Base-by-base conservation (phyloP, 2,329 filamentous ascomycete species). In the Curvularia spicifera region DNA sequence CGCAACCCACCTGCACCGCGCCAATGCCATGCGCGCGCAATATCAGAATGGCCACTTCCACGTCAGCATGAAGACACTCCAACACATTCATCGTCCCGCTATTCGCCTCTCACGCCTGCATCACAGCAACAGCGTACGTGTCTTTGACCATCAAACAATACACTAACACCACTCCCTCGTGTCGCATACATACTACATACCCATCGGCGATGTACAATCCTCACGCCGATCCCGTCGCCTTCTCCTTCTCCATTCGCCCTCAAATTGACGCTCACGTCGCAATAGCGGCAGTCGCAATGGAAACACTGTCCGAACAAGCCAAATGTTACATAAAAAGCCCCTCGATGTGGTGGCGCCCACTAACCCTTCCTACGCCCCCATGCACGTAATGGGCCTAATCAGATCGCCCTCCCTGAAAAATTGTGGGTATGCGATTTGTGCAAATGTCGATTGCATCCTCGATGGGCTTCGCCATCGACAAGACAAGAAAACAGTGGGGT, bases 341-440 rank as follows among this genome's bases (percentile, higher is more conserved):
- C 24, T 55, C 56, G 6, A 31, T 18, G 1, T 20, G 56, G 53
- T 58, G 56, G 31, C 56, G 18, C 45, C 45, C 56, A 46, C 44
- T 46, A 46, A 46, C 45, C 40, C 53, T 51, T 40, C 39, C 40
- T 26, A 39, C 29, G 44, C 15, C 26, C 24, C 2, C 33, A 52
- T 52, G 40, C 50, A 45, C 28, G 50, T 29, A 45, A 45, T 43
- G 35, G 44, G 44, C 31, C 35, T 22, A 29, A 42, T 54, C 37
- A 45, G 45, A 29, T 31, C 50, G 13, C 55, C 28, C 20, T 10
- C 43, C 28, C 53, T 51, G n/a, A 39, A 40, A 39, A 44, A 44
- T 52, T 53, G 55, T 53, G 55, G 50, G 50, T 26, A 57, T 57
- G 50, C 43, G 37, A 31, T 31, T 53, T 53, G 22, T 22, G 42